phyloP scores from a whole-genome alignment of 441 rosid species.

The Adansonia rubrostipa region DNA sequence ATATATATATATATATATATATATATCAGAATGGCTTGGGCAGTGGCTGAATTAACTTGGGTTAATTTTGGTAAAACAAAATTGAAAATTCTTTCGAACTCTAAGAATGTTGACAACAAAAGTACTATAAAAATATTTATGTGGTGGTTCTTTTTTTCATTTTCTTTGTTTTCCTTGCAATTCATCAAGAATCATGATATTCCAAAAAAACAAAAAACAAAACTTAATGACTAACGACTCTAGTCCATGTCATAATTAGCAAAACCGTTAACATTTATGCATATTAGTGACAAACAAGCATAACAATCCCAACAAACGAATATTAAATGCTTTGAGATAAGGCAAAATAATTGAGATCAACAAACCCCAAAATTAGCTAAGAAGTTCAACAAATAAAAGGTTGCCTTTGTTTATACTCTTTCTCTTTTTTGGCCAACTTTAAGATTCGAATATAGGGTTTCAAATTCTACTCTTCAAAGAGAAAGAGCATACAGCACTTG shows the following conservation, averaged over 20 bases:
- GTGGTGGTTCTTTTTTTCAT: background rate
- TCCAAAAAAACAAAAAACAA: background rate
- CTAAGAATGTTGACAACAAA: too few species aligned
- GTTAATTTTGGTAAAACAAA: background rate
- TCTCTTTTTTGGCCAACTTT: too few species aligned
- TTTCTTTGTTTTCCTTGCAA: background rate
- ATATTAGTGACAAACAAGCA: background rate
- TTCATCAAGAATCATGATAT: background rate
- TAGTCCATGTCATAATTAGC: background rate
- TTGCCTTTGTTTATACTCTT: background rate
- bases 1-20: background rate
- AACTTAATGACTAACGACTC: background rate
- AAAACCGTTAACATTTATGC: background rate
- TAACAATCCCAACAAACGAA: background rate
- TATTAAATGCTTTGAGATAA: background rate
- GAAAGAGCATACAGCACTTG: too few species aligned
- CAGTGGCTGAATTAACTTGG: background rate
- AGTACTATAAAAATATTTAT: background rate
- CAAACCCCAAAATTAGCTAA: background rate
- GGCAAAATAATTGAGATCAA: background rate
- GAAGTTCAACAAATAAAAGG: background rate
- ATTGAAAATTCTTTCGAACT: background rate
- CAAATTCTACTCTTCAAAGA: too few species aligned
- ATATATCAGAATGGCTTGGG: background rate
- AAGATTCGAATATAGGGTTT: too few species aligned